These are phyloP conservation scores for Zhuliangozyma blackwelliae DNA, from an alignment of 1,139 yeast species.

Conservation along the genomic window DNA sequence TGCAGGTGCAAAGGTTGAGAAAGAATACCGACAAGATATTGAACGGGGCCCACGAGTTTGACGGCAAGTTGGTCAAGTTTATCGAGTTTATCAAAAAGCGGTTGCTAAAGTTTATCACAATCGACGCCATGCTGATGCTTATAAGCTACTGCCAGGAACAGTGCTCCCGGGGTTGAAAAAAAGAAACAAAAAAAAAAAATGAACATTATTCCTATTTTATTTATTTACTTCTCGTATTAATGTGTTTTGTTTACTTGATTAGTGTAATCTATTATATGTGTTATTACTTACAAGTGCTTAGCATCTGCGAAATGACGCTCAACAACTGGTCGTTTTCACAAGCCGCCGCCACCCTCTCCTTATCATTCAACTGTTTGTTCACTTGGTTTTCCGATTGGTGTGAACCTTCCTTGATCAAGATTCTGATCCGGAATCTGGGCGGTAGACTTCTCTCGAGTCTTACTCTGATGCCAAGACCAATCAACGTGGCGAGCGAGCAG, in stretches of 20 bases:
- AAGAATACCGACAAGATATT: conserved; percentile 15
- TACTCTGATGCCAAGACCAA: conserved; percentile 92
- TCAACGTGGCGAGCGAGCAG: conserved; percentile 91
- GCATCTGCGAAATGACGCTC: conserved; percentile 87
- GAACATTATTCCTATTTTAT: too few species aligned
- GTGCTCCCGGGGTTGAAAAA: conserved; percentile 10
- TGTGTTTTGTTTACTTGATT: too few species aligned
- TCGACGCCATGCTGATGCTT: conserved; percentile 38
- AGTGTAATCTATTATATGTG: too few species aligned
- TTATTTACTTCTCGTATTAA: too few species aligned
- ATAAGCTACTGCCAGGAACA: conserved; percentile 29
- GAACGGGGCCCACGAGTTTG: conserved; percentile 6
- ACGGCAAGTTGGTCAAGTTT: conserved; percentile 21
- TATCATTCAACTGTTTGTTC: conserved; percentile 93
- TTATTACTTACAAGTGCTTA: conserved; percentile 65
- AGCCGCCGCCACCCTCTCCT: conserved; percentile 97
- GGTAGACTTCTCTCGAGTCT: conserved; percentile 87
- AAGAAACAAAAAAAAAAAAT: too few species aligned
- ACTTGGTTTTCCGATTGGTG: conserved; percentile 97
- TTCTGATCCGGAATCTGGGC: conserved; percentile 73
- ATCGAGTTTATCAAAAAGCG: conserved; percentile 36
- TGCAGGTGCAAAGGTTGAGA: conserved; percentile 21
- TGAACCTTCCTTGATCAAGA: conserved; percentile 82
- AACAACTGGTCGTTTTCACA: conserved; percentile 93
- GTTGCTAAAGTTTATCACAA: conserved; percentile 35